Evolutionary conservation across 306 rosid species (phyloP), one percentile per base, ranked within the genome.

Genomic region (Datisca glomerata): DNA sequence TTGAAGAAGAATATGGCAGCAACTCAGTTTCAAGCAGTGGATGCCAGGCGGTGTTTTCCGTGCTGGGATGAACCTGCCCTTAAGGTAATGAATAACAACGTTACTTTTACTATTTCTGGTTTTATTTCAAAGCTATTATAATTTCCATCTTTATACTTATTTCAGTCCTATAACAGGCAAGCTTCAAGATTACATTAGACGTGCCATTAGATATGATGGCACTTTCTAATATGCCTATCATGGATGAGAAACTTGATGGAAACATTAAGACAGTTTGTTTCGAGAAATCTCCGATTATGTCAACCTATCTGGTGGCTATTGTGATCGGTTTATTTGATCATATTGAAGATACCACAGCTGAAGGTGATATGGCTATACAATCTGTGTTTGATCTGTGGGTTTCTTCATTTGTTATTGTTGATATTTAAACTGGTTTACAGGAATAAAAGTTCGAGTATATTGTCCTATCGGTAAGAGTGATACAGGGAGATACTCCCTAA

Each of bases 51-150:
- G 38, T 66, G 86, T 51, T 77, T 81, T 53, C 93, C 86, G 14
- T 77, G 83, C 45, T 81, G 80, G 78, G 86, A 77, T 60, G 93
- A 81, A 64, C 86, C 78, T 47, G 73, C 74, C 33, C 48, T 65
- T 40, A 81, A 81, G 83, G 86, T 70, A 17, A 23, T 24, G 12
- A 35, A 8, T 34, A 5, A 34, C n/a, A n/a, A n/a, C n/a, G n/a
- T n/a, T 8, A 10, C 10, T 3, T 21, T 21, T 53, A 38, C 11
- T 41, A 12, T 35, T 43, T 23, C 15, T 37, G 12, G 14, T 6
- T 35, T 46, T 11, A 32, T 41, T 57, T 32, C 17, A 16, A 47
- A 11, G 23, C 11, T 12, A 10, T 11, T 32, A 29, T 13, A 10
- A 5, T 9, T 12, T 41, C 45, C 8, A 6, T 55, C 24, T 32